These are phyloP conservation scores for Candida sp. DNA, from an alignment of 1,139 yeast genomes.

Conservation along the genomic window DNA sequence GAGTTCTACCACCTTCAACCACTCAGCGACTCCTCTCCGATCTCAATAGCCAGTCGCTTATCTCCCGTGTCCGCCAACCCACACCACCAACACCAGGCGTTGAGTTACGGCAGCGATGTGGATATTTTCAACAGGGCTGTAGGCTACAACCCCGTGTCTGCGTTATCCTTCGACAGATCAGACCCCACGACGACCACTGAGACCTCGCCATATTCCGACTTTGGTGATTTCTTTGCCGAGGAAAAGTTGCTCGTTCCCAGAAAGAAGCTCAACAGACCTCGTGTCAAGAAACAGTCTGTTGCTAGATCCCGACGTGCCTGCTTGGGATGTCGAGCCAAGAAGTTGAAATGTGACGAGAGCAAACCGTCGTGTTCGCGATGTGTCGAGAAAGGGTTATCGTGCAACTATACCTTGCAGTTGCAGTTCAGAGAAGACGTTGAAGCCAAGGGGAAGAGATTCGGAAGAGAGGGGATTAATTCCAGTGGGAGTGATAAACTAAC, in stretches of 20 bases:
- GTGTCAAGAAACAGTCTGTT: not conserved
- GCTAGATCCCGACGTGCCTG: slow-evolving; percentile 33
- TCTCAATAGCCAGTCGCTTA: not conserved
- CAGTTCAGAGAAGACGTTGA: slow-evolving; percentile 36
- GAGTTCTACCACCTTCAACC: not conserved
- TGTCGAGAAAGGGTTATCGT: slow-evolving; percentile 26
- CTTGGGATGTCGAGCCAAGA: slow-evolving; percentile 31
- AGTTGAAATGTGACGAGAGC: slow-evolving; percentile 49
- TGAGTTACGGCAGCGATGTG: no score
- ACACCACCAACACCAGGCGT: no score
- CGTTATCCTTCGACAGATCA: not conserved
- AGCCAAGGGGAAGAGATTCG: slow-evolving; percentile 30
- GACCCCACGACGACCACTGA: not conserved
- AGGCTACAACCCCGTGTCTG: not conserved
- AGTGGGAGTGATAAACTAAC: slow-evolving; percentile 12
- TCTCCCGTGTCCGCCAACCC: not conserved
- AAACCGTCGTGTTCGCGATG: slow-evolving; percentile 49
- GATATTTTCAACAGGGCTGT: not conserved
- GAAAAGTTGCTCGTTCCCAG: not conserved
- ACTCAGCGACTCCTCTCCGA: not conserved
- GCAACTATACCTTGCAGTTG: slow-evolving; percentile 29
- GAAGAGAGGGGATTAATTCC: slow-evolving; percentile 36
- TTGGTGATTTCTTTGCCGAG: not conserved
- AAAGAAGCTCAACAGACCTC: not conserved
- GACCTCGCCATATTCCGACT: not conserved